Conservation (phyloP, 2,329 filamentous ascomycete genomes). For the Aspergillus viridinutans region DNA sequence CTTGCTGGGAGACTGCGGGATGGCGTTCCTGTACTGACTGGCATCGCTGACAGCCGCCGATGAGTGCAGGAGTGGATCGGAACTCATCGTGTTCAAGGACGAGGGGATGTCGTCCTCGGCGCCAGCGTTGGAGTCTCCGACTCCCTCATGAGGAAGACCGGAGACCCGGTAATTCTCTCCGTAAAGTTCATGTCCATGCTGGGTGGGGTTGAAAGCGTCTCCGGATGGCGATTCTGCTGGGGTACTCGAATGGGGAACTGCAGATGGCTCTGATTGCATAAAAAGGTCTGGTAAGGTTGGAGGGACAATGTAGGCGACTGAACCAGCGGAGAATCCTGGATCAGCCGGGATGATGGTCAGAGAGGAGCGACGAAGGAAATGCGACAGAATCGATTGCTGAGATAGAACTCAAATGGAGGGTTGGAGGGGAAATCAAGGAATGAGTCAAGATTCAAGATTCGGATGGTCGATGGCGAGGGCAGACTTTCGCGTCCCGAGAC, state of each 20-base stretch:
- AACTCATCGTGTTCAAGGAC: slow-evolving; percentile 29
- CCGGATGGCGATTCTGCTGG: slow-evolving; percentile 36
- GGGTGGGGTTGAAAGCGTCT: slow-evolving; percentile 39
- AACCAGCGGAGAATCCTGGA: slow-evolving; percentile 48
- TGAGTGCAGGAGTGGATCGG: slow-evolving; percentile 23
- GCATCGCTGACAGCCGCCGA: slow-evolving; percentile 49
- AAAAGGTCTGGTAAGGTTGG: slow-evolving; percentile 45
- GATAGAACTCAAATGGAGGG: not conserved
- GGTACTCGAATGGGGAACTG: slow-evolving; percentile 46
- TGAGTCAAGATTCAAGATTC: not conserved
- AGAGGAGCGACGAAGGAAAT: slow-evolving; percentile 3
- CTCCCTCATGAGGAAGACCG: slow-evolving; percentile 40
- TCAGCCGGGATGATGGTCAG: slow-evolving; percentile 41
- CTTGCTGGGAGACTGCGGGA: slow-evolving; percentile 33
- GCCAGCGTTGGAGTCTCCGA: slow-evolving; percentile 28
- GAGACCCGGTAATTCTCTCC: slow-evolving; percentile 40
- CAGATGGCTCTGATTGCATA: slow-evolving; percentile 61
- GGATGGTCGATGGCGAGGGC: not conserved
- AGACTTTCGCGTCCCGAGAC: not conserved
- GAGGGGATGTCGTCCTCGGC: slow-evolving; percentile 16
- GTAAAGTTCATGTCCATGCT: slow-evolving; percentile 56
- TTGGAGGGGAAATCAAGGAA: slow-evolving; percentile 2
- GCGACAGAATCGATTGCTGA: not conserved
- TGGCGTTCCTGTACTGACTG: slow-evolving; percentile 52
- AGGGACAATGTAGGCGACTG: slow-evolving; percentile 46